phyloP scores from a whole-genome alignment of 805 yeast genomes.

The Schwanniomyces vanrijiae region DNA sequence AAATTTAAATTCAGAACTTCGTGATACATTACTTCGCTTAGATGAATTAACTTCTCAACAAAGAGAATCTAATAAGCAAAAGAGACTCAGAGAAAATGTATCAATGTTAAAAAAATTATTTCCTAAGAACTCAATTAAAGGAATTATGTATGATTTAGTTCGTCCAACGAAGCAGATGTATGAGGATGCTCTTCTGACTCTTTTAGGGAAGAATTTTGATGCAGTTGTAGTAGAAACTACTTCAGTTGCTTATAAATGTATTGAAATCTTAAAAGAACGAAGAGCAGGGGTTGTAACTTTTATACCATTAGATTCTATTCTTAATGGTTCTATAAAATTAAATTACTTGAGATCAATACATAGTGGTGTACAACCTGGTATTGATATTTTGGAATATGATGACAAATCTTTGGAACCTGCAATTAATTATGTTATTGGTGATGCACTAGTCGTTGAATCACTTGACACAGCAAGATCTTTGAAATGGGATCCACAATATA shows the following conservation, averaged over 20 bases:
- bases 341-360: conserved; percentile 54
- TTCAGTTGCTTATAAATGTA: conserved; percentile 70
- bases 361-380: conserved; percentile 59
- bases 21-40: conserved; percentile 57
- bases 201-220: conserved; percentile 77
- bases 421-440: conserved; percentile 75
- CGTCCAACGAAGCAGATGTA: conserved; percentile 73
- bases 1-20: conserved; percentile 62
- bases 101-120: conserved; percentile 66
- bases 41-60: conserved; percentile 75
- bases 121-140: conserved; percentile 75
- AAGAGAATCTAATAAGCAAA: conserved; percentile 73
- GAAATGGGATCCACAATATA: conserved; percentile 58
- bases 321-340: conserved; percentile 51
- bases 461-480: conserved; percentile 66
- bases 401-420: conserved; percentile 73
- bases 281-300: conserved; percentile 83
- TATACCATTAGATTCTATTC: conserved; percentile 80
- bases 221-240: conserved; percentile 79
- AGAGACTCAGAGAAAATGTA: conserved; percentile 70
- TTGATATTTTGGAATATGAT: conserved; percentile 68
- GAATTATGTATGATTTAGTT: conserved; percentile 76
- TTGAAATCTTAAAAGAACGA: conserved; percentile 78
- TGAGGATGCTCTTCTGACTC: conserved; percentile 71
- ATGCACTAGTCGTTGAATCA: conserved; percentile 73